Conservation (phyloP, 192 early-diverging fungal species). For the Linnemannia schmuckeri region DNA sequence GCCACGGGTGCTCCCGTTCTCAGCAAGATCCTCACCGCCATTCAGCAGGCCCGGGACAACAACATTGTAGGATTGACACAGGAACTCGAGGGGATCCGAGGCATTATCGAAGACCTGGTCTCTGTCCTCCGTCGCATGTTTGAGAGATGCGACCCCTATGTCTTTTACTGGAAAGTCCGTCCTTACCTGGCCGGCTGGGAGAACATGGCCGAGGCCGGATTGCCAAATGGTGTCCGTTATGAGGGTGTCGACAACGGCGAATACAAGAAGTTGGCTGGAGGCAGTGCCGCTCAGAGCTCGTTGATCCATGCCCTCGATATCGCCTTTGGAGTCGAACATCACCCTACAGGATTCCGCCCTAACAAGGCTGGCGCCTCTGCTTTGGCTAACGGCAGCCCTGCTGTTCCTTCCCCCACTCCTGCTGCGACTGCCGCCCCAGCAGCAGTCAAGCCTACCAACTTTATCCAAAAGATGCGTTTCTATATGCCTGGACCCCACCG, state of each 20-base stretch:
- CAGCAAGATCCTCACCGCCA: slow-evolving; percentile 76
- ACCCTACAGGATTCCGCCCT: slow-evolving; percentile 73
- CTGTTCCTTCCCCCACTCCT: not conserved
- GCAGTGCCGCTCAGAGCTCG: slow-evolving; percentile 94
- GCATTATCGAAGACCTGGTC: slow-evolving; percentile 68
- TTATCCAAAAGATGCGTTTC: slow-evolving; percentile 90
- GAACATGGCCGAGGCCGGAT: slow-evolving; percentile 86
- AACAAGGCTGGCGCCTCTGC: slow-evolving; percentile 7
- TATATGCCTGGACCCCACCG: slow-evolving; percentile 94
- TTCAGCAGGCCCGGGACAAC: slow-evolving; percentile 68
- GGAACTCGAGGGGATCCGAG: slow-evolving; percentile 68
- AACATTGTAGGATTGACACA: slow-evolving; percentile 64
- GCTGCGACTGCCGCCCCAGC: not conserved
- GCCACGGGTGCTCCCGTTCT: slow-evolving; percentile 78
- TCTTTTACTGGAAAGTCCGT: slow-evolving; percentile 95
- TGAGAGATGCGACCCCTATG: slow-evolving; percentile 94
- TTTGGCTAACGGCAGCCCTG: not conserved
- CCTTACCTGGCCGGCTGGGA: slow-evolving; percentile 94
- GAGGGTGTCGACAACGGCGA: slow-evolving; percentile 88
- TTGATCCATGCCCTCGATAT: slow-evolving; percentile 93
- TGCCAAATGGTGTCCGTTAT: slow-evolving; percentile 92
- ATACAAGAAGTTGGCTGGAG: slow-evolving; percentile 88
- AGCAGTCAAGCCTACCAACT: slow-evolving; percentile 70
- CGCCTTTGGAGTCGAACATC: slow-evolving; percentile 88
- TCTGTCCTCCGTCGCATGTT: slow-evolving; percentile 81